These are phyloP conservation scores for Panellus pusillus DNA, from an alignment of 768 basidiomycete genomes.

Conservation along the genomic window DNA sequence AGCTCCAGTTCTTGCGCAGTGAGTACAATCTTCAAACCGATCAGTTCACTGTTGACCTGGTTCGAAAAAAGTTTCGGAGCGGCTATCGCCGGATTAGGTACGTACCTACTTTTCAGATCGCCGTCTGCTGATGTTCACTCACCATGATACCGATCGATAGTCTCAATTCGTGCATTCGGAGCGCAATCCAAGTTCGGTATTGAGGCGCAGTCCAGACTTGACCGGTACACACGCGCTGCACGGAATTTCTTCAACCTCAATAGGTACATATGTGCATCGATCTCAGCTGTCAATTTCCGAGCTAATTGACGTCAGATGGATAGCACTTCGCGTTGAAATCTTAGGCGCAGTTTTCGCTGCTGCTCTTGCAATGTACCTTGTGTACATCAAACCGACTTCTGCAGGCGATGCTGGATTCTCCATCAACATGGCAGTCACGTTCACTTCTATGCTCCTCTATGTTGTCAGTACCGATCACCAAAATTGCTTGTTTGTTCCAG, in stretches of 20 bases:
- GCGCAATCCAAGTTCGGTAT: conserved; percentile 39
- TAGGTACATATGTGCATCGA: neutral
- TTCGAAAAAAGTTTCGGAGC: conserved; percentile 36
- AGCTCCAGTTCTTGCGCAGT: conserved; percentile 33
- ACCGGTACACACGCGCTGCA: conserved; percentile 34
- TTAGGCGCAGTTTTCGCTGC: conserved; percentile 43
- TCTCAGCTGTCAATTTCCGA: conserved; percentile 17
- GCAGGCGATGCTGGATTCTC: conserved; percentile 36
- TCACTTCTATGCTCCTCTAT: conserved; percentile 44
- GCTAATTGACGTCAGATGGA: conserved; percentile 39
- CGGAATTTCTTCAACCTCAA: conserved; percentile 16
- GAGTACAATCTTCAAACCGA: conserved; percentile 27
- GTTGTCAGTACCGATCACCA: conserved; percentile 15
- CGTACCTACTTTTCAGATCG: neutral
- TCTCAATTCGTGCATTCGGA: conserved; percentile 48
- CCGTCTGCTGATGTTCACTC: neutral
- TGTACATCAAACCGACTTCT: conserved; percentile 31
- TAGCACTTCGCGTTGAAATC: conserved; percentile 37
- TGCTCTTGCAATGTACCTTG: conserved; percentile 38
- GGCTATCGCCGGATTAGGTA: conserved; percentile 42
- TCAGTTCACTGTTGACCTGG: conserved; percentile 9
- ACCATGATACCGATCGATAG: conserved; percentile 1
- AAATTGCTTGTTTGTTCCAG: neutral
- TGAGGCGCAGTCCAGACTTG: conserved; percentile 38
- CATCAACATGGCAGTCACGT: conserved; percentile 41